Base-by-base conservation (phyloP, 129 eudicot species). In the Pseudognaphalium luteoalbum region DNA sequence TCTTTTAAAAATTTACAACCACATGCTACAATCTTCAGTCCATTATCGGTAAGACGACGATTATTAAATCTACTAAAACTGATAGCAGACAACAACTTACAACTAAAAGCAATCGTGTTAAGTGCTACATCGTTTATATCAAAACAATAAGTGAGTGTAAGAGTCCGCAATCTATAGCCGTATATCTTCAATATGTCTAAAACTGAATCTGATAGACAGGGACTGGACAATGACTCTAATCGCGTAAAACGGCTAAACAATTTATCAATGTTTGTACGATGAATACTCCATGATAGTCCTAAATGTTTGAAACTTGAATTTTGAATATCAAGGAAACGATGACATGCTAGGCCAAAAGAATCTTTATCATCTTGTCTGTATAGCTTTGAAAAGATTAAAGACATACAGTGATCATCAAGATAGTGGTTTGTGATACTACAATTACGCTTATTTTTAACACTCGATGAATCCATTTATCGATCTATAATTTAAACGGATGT, bases 341-440 rank as follows among this genome's bases (percentile, higher is more conserved):
- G 91, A 78, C 96, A 89, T 74, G 91, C 89, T 75, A 89, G 39
- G 54, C 96, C 95, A 63, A 91, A 91, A 44, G 95, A 87, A 59
- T 85, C 83, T 19, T 87, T 83, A 66, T 88, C 92, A 11, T 60
- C 35, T 29, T 64, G 72, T 37, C 67, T 74, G 47, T 34, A 70
- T 66, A 91, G 41, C 87, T 35, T 39, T 8, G 44, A 7, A 39
- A 39, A 39, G 11, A 39, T 39, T 39, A 8, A 7, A 39, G 44
- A 39, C 44, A 39, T 39, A 7, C 3, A 8, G 3, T 1, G 3
- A 8, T 39, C 44, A 39, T 39, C 44, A 8, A 39, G 0, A 39
- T 7, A 39, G 44, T 39, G 44, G 12, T 39, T 0, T 0, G 44
- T 35, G 7, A 0, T 35, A n/a, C n/a, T n/a, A 37, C 44, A 39